Evolutionary conservation across 768 basidiomycete genomes (phyloP).

Genomic region (Tricholoma sp.): DNA sequence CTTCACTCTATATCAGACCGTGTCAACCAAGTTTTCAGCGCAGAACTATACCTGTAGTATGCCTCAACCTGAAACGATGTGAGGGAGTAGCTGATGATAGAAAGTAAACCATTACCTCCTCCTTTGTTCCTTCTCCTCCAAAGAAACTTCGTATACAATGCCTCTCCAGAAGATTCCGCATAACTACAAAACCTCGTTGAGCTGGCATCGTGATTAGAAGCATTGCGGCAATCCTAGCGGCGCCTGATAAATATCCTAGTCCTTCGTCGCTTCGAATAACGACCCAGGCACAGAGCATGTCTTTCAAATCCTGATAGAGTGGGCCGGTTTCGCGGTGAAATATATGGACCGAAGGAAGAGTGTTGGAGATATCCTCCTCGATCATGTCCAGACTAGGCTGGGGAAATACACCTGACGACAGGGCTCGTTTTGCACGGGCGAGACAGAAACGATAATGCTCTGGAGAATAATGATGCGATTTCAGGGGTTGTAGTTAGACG

Average conservation of each 20-base stretch:
- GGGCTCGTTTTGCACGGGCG: constrained; percentile 67
- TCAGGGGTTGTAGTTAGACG: background rate
- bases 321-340: constrained; percentile 77
- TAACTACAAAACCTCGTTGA: constrained; percentile 70
- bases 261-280: constrained; percentile 82
- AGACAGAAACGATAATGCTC: constrained; percentile 71
- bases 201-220: constrained; percentile 76
- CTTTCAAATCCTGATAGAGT: constrained; percentile 75
- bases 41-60: constrained; percentile 66
- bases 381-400: constrained; percentile 54
- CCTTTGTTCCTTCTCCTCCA: constrained; percentile 60
- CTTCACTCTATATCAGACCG: constrained; percentile 29
- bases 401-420: constrained; percentile 64
- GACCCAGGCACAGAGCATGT: constrained; percentile 85
- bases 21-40: background rate
- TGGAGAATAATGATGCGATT: constrained; percentile 20
- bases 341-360: constrained; percentile 74
- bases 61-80: constrained; percentile 68
- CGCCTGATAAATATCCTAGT: constrained; percentile 65
- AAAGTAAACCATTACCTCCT: constrained; percentile 57
- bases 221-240: constrained; percentile 80
- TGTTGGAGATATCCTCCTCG: constrained; percentile 69
- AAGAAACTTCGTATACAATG: constrained; percentile 86
- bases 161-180: constrained; percentile 82
- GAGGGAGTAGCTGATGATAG: constrained; percentile 2